These are phyloP conservation scores for Xylaria sp. DNA, from an alignment of 2,329 filamentous ascomycete species.

Conservation along the genomic window DNA sequence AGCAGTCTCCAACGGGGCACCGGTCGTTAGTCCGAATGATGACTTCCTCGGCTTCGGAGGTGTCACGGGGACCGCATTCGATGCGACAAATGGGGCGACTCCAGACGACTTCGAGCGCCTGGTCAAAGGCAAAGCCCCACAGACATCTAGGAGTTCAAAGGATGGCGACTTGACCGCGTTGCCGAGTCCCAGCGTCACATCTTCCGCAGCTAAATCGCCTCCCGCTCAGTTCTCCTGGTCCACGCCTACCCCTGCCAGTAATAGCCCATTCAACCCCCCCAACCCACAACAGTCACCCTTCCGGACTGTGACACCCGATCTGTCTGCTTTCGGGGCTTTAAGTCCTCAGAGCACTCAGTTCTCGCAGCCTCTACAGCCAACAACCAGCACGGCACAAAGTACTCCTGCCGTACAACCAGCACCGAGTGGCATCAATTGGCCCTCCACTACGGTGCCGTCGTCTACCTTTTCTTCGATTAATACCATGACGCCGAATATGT, in stretches of 20 bases:
- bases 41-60: constrained; percentile 69
- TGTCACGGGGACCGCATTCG: constrained; percentile 56
- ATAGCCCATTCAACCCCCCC: constrained; percentile 32
- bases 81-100: constrained; percentile 46
- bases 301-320: constrained; percentile 55
- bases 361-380: constrained; percentile 54
- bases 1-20: constrained; percentile 48
- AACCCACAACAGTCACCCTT: constrained; percentile 39
- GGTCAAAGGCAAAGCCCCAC: constrained; percentile 66
- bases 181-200: constrained; percentile 29
- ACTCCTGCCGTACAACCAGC: constrained; percentile 29
- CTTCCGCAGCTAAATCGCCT: constrained; percentile 34
- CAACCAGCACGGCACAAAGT: constrained; percentile 20
- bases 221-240: constrained; percentile 56
- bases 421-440: constrained; percentile 38
- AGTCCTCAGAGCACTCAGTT: constrained; percentile 57
- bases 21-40: constrained; percentile 48
- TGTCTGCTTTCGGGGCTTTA: constrained; percentile 50
- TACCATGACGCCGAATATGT: constrained; percentile 42
- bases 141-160: constrained; percentile 35
- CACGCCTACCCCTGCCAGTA: constrained; percentile 44
- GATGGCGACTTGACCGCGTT: constrained; percentile 48
- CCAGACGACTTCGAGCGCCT: constrained; percentile 82
- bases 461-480: constrained; percentile 35
- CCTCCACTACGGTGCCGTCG: constrained; percentile 34